Conservation (phyloP, 225 moss, liverwort and hornwort species). For the Physcomitrellopsis africana region DNA sequence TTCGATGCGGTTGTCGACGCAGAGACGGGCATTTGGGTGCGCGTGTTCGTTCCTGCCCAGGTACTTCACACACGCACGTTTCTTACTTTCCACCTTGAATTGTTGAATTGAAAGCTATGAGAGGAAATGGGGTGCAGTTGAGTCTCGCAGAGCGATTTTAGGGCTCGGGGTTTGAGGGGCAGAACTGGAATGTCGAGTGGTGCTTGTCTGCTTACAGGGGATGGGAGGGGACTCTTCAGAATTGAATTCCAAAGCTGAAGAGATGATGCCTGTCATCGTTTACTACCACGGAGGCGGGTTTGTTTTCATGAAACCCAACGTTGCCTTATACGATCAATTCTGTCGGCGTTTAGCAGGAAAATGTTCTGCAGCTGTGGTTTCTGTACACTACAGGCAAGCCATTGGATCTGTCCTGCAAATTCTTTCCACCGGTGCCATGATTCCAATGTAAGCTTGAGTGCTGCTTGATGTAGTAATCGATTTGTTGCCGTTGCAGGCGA, state of each 20-base stretch:
- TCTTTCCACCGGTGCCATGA: not conserved
- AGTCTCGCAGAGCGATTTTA: not conserved
- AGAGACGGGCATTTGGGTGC: conserved; percentile 57
- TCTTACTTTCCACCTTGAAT: not conserved
- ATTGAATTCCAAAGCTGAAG: not conserved
- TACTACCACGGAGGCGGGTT: conserved; percentile 81
- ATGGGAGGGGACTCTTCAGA: not conserved
- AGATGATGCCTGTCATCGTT: conserved; percentile 21
- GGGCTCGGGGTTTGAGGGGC: not conserved
- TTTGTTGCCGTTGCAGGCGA: conserved; percentile 40
- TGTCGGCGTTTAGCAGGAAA: conserved; percentile 47
- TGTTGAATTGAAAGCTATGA: not conserved
- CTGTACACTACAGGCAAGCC: conserved; percentile 55
- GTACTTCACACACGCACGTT: conserved; percentile 6
- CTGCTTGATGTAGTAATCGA: not conserved
- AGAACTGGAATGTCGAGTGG: not conserved
- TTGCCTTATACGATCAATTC: conserved; percentile 44
- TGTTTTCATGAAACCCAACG: conserved; percentile 45
- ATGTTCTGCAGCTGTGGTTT: conserved; percentile 49
- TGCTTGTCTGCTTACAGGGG: conserved; percentile 6
- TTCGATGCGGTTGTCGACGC: conserved; percentile 54
- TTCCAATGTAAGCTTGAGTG: not conserved
- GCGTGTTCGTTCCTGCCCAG: conserved; percentile 50
- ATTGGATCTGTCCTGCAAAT: not conserved
- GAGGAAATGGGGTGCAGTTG: not conserved